phyloP scores from a whole-genome alignment of 768 basidiomycete genomes.

The Tulasnella sp. region DNA sequence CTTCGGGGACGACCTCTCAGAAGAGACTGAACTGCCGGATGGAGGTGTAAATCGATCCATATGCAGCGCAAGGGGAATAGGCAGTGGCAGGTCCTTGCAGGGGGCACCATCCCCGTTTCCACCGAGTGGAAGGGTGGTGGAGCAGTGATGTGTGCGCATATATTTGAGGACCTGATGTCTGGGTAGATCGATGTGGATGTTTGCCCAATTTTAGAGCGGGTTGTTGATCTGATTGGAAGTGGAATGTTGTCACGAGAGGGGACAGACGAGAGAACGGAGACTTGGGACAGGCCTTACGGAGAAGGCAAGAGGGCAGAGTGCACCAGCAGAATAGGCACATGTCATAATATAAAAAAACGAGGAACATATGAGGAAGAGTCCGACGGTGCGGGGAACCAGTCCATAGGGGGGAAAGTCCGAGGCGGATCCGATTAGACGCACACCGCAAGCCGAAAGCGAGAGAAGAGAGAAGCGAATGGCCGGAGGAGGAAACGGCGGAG shows the following conservation, averaged over 20 bases:
- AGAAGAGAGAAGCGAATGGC: neutral
- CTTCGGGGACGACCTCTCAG: neutral
- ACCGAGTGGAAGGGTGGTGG: no score
- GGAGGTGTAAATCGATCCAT: neutral
- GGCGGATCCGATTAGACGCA: neutral
- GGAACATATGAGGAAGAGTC: neutral
- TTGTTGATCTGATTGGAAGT: neutral
- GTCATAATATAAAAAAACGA: no score
- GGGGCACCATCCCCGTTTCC: neutral
- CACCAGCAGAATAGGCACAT: neutral
- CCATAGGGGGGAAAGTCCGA: neutral
- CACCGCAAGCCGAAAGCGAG: no score
- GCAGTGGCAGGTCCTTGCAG: neutral
- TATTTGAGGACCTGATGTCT: no score
- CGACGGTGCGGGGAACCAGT: neutral
- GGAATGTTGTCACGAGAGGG: neutral
- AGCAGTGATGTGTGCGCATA: no score
- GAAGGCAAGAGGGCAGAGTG: neutral
- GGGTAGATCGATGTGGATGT: no score
- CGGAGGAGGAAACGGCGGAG: neutral
- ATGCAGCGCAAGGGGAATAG: neutral
- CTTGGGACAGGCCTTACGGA: conserved; percentile 11
- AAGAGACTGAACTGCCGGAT: neutral
- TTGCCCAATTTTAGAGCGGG: no score
- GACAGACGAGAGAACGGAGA: neutral